Evolutionary conservation across 192 early-diverging fungal genomes (phyloP).

Genomic region (Coemansia sp.): DNA sequence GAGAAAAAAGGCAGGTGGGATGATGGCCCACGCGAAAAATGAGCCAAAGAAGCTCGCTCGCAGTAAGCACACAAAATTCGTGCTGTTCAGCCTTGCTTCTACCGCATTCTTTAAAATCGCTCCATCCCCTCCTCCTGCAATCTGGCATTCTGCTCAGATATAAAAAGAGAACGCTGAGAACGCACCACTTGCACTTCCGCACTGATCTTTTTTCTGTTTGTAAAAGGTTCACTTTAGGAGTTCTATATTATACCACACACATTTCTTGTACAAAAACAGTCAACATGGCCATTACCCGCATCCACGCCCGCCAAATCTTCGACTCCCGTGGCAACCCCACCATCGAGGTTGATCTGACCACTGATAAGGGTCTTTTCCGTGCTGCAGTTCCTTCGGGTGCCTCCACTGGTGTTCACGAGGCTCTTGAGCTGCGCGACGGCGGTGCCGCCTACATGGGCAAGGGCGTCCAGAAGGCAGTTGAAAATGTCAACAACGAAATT

Average conservation of each 20-base stretch:
- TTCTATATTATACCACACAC: background rate
- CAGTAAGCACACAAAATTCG: too few species aligned
- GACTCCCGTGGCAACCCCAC: constrained; percentile 99
- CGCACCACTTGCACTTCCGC: background rate
- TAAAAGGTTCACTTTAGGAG: constrained; percentile 4
- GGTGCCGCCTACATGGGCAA: constrained; percentile 91
- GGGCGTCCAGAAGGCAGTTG: constrained; percentile 87
- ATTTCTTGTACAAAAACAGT: background rate
- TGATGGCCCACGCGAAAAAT: background rate
- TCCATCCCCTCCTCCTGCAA: background rate
- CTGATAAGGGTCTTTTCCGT: constrained; percentile 91
- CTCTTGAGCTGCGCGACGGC: constrained; percentile 94
- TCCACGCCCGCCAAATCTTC: constrained; percentile 95
- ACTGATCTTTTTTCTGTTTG: background rate
- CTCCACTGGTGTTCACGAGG: constrained; percentile 98
- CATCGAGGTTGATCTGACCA: constrained; percentile 96
- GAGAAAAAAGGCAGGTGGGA: background rate
- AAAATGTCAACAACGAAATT: constrained; percentile 88
- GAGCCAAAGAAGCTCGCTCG: too few species aligned
- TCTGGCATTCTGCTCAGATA: background rate
- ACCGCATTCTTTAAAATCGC: too few species aligned
- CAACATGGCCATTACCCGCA: constrained; percentile 67
- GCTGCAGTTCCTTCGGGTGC: constrained; percentile 98
- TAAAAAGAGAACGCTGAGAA: background rate
- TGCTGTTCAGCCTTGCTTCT: too few species aligned